Percentiles rank a stretch among this genome's conserved stretches.
phyloP scores from a whole-genome alignment of 805 yeast genomes.

The Yamadazyma laniorum region DNA sequence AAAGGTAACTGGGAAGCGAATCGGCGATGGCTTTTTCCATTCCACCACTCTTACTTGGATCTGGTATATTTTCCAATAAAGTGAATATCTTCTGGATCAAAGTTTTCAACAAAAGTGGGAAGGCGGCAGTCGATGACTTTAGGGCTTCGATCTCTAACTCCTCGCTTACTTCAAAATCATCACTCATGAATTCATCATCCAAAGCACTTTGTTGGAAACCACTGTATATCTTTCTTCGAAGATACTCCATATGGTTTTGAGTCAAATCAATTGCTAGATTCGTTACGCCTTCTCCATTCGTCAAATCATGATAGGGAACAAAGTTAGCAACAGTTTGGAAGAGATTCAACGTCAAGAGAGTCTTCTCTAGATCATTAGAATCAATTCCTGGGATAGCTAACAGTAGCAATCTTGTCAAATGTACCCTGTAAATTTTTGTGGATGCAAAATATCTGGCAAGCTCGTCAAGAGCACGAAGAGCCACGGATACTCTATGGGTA shows the following conservation, averaged over 20 bases:
- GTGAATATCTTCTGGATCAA: slow-evolving; percentile 60
- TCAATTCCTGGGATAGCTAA: slow-evolving; percentile 80
- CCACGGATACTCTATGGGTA: slow-evolving; percentile 75
- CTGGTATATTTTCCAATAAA: slow-evolving; percentile 69
- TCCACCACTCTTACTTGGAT: slow-evolving; percentile 48
- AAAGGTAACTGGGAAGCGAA: slow-evolving; percentile 35
- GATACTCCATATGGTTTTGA: slow-evolving; percentile 55
- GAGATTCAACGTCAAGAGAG: slow-evolving; percentile 64
- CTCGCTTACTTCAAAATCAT: slow-evolving; percentile 38
- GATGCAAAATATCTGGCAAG: slow-evolving; percentile 65
- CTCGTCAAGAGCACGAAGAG: slow-evolving; percentile 64
- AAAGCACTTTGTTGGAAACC: slow-evolving; percentile 11
- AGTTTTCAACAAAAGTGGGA: slow-evolving; percentile 55
- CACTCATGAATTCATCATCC: slow-evolving; percentile 2
- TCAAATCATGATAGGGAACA: slow-evolving; percentile 67
- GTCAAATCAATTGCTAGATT: slow-evolving; percentile 53
- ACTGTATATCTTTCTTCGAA: slow-evolving; percentile 44
- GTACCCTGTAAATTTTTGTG: slow-evolving; percentile 67
- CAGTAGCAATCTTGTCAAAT: slow-evolving; percentile 69
- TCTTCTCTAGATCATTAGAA: slow-evolving; percentile 76
- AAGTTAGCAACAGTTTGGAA: slow-evolving; percentile 69
- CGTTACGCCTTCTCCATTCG: slow-evolving; percentile 41
- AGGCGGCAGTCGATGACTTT: slow-evolving; percentile 69
- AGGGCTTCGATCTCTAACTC: slow-evolving; percentile 56
- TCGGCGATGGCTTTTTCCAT: slow-evolving; percentile 48